A percentile compares a stretch with the other conserved stretches of the same genome.
Conservation (phyloP, 2,329 filamentous ascomycete species). For the Anthostomella pinea region DNA sequence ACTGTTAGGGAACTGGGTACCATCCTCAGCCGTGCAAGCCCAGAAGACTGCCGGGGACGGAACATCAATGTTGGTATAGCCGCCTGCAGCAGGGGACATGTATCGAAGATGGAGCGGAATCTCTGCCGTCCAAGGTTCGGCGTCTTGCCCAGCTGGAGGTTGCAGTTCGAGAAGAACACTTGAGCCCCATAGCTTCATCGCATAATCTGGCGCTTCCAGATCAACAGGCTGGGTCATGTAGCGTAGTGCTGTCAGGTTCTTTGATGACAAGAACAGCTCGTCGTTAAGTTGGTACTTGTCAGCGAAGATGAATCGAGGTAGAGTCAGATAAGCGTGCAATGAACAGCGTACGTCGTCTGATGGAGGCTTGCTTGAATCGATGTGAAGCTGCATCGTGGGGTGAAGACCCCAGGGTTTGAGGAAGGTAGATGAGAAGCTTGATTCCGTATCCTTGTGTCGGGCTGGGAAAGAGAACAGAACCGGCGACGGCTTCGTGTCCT, state of each 20-base stretch:
- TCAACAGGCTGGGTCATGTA: slow-evolving; percentile 76
- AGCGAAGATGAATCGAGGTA: slow-evolving; percentile 77
- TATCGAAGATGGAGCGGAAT: slow-evolving; percentile 88
- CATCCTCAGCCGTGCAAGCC: slow-evolving; percentile 71
- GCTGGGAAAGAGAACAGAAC: slow-evolving; percentile 82
- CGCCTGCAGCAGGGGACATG: slow-evolving; percentile 58
- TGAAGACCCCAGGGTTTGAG: slow-evolving; percentile 76
- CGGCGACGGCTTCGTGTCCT: slow-evolving; percentile 68
- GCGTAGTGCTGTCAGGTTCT: slow-evolving; percentile 69
- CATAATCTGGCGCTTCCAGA: slow-evolving; percentile 86
- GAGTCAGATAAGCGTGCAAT: slow-evolving; percentile 76
- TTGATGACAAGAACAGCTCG: slow-evolving; percentile 72
- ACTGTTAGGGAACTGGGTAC: slow-evolving; percentile 67
- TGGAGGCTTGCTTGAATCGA: slow-evolving; percentile 53
- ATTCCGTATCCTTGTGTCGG: slow-evolving; percentile 62
- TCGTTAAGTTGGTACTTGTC: slow-evolving; percentile 84
- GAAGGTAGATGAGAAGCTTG: slow-evolving; percentile 63
- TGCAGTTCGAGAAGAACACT: slow-evolving; percentile 72
- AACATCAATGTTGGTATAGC: slow-evolving; percentile 54
- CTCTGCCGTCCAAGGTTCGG: slow-evolving; percentile 58
- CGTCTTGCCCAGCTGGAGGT: slow-evolving; percentile 41
- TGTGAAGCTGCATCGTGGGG: slow-evolving; percentile 68
- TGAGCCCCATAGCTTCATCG: slow-evolving; percentile 74
- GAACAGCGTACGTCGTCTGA: slow-evolving; percentile 60
- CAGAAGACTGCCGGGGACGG: slow-evolving; percentile 87